Base-by-base conservation (phyloP, 2,329 filamentous ascomycete genomes). In the Cladosporium phlei region DNA sequence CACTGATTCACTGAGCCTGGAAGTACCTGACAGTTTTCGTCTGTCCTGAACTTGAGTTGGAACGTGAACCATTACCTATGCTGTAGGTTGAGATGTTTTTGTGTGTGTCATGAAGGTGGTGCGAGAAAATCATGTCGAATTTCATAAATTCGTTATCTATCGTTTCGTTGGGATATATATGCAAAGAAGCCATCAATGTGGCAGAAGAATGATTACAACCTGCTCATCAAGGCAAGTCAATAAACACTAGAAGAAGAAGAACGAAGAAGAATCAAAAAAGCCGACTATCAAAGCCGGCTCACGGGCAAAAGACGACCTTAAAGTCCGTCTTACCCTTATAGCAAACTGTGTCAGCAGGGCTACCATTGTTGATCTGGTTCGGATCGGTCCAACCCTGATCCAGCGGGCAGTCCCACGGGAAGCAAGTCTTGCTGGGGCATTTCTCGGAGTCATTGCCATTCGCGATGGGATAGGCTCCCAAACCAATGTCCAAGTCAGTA, bases 271-370 rank as follows among this genome's bases (percentile, higher is more conserved):
- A n/a, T n/a, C n/a, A n/a, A n/a, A n/a, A n/a, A n/a, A n/a, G n/a
- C n/a, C n/a, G n/a, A n/a, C 20, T 6, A 17, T 14, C 5, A 16
- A 16, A 16, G 3, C 6, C 10, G 33, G 14, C 33, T 43, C 20
- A 44, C 37, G 58, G 58, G 32, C 59, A 62, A 28, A 52, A 61
- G 2, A 58, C 53, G 11, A 62, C 55, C 44, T 55, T 54, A 37
- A 61, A 61, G 21, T 56, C 53, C 14, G 53, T 59, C 49, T 54
- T 54, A 8, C 59, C 59, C 5, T 59, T 14, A 35, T 61, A 61
- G 47, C 59, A 62, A n/a, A 58, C 58, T 9, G 59, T 60, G 53
- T 62, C 59, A 25, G 59, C 59, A 12, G 59, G 57, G 37, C 50
- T 55, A 1, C 55, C 58, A 25, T 48, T 30, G 7, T 53, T 30